A percentile compares a stretch with the other conserved stretches of the same genome.
Evolutionary conservation across 2,329 filamentous ascomycete genomes (phyloP).

Genomic region (Clonostachys solani): DNA sequence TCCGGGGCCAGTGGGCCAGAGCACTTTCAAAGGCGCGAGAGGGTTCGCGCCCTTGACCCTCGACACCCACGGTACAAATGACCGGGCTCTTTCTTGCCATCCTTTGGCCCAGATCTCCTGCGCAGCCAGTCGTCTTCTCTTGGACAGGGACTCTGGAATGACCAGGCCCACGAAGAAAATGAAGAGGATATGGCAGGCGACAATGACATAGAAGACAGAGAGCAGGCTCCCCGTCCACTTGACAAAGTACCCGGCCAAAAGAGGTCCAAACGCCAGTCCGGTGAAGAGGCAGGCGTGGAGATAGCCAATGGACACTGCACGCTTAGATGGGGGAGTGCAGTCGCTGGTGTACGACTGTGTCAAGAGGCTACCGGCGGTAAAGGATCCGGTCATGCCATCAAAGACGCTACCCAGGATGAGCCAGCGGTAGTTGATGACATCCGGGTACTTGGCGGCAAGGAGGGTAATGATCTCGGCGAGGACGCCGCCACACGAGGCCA

Average conservation of each 20-base stretch:
- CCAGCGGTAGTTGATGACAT: conserved; percentile 71
- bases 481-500: conserved; percentile 72
- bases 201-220: conserved; percentile 78
- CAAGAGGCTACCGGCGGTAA: conserved; percentile 73
- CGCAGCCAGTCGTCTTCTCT: conserved; percentile 65
- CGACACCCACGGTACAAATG: conserved; percentile 16
- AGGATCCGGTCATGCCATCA: conserved; percentile 85
- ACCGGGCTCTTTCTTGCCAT: neutral
- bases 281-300: conserved; percentile 86
- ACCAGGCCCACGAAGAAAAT: conserved; percentile 66
- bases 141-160: conserved; percentile 81
- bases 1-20: conserved; percentile 67
- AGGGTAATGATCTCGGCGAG: conserved; percentile 73
- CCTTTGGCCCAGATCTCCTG: conserved; percentile 42
- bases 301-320: conserved; percentile 82
- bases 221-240: conserved; percentile 70
- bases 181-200: conserved; percentile 71
- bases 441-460: conserved; percentile 70
- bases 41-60: conserved; percentile 54
- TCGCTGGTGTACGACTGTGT: conserved; percentile 86
- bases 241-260: conserved; percentile 76
- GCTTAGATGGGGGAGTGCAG: conserved; percentile 74
- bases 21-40: conserved; percentile 70
- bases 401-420: conserved; percentile 71
- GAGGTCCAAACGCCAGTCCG: conserved; percentile 83